Evolutionary conservation across 169 alveolate species (phyloP).

Genomic region (Nephromyces sp.): DNA sequence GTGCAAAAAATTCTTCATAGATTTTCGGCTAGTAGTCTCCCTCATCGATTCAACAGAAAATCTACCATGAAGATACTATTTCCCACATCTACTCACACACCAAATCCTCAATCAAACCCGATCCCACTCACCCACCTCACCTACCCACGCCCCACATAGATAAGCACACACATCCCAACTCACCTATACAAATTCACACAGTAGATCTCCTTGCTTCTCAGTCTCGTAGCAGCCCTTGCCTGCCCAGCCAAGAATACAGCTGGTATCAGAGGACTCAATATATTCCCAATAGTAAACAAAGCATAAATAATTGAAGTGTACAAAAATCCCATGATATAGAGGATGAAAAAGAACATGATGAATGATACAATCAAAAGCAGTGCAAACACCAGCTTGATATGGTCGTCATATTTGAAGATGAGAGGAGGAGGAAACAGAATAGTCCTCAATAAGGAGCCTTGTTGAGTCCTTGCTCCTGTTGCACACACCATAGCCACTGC

Average conservation of each 20-base stretch:
- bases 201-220: neutral
- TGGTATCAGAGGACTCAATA: neutral
- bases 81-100: no score
- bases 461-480: constrained; percentile 62
- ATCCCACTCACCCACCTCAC: no score
- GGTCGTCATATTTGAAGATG: constrained; percentile 36
- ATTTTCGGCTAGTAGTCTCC: no score
- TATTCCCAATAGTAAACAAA: neutral
- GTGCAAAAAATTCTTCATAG: no score
- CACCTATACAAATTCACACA: neutral
- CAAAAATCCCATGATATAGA: neutral
- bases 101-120: no score
- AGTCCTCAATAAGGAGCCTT: constrained; percentile 67
- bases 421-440: constrained; percentile 60
- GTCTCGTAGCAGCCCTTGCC: neutral
- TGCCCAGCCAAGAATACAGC: neutral
- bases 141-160: no score
- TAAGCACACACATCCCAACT: no score
- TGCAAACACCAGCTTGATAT: constrained; percentile 36
- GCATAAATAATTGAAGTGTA: neutral
- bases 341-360: no score
- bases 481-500: constrained; percentile 52
- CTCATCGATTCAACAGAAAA: no score
- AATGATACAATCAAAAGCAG: constrained; percentile 16
- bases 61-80: no score